A percentile compares a stretch with the other conserved stretches of the same genome.
These are phyloP conservation scores for Phytopythium aichiense DNA, from an alignment of 352 stramenopile genomes.

Conservation along the genomic window DNA sequence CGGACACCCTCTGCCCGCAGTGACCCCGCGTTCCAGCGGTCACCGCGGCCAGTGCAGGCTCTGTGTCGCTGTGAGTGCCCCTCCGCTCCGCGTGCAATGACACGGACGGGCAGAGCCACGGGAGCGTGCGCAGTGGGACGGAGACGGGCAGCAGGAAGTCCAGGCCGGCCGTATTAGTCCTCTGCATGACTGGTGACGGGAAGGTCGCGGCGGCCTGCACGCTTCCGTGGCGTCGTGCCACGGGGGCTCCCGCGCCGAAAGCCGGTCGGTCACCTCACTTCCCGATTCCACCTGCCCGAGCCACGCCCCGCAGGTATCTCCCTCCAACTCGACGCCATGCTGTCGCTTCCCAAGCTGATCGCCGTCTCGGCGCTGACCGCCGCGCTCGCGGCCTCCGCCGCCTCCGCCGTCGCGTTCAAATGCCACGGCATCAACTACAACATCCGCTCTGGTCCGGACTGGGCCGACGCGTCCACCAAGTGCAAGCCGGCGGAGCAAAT, in stretches of 20 bases:
- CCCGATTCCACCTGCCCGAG: not conserved
- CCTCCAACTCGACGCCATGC: constrained; percentile 5
- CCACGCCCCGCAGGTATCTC: not conserved
- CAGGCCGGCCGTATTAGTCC: not conserved
- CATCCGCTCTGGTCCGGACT: constrained; percentile 33
- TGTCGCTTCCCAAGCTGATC: constrained; percentile 11
- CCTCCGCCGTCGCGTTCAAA: constrained; percentile 18
- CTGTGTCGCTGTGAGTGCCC: not conserved
- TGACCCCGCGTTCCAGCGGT: not conserved
- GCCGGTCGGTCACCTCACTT: not conserved
- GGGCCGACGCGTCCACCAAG: constrained; percentile 35
- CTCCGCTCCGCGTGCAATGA: not conserved
- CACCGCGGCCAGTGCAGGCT: not conserved
- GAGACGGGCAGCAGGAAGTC: not conserved
- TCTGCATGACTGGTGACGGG: not conserved
- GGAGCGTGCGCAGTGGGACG: not conserved
- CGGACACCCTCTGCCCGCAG: too few species aligned
- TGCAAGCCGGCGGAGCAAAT: constrained; percentile 57
- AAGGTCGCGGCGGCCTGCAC: too few species aligned
- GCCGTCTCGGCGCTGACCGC: constrained; percentile 6
- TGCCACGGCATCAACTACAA: constrained; percentile 51
- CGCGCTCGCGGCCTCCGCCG: constrained; percentile 6
- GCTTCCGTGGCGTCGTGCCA: too few species aligned
- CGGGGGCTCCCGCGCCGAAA: not conserved
- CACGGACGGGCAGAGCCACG: not conserved